Percentiles rank a stretch among this genome's conserved stretches.
Evolutionary conservation across 2,329 filamentous ascomycete species (phyloP).

Genomic region (Aspergillus sergii): DNA sequence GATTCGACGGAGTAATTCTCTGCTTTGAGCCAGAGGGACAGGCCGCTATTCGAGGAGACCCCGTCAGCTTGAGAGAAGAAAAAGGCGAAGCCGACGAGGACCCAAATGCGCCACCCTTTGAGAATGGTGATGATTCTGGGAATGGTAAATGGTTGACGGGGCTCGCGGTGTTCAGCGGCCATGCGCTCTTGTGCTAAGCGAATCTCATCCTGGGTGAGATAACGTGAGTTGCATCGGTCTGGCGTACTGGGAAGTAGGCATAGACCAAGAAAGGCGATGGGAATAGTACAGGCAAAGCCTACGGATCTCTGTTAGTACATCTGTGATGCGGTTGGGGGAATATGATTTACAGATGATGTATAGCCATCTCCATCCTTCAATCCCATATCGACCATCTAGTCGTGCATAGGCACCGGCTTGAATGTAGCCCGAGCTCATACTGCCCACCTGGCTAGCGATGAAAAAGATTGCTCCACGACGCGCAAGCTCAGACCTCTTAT

Average conservation of each 20-base stretch:
- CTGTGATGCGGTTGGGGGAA: neutral
- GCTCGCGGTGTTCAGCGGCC: conserved; percentile 23
- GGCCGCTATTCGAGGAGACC: conserved; percentile 24
- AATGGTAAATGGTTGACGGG: conserved; percentile 22
- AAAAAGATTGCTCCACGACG: conserved; percentile 28
- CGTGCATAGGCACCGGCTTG: conserved; percentile 25
- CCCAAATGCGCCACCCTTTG: conserved; percentile 10
- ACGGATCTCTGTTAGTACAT: neutral
- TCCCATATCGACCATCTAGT: neutral
- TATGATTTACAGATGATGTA: conserved; percentile 2
- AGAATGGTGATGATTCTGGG: conserved; percentile 16
- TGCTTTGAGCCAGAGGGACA: conserved; percentile 24
- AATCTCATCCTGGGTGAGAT: conserved; percentile 16
- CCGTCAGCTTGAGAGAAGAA: conserved; percentile 28
- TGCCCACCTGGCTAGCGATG: conserved; percentile 26
- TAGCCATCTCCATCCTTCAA: conserved; percentile 6
- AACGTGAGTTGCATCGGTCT: conserved; percentile 21
- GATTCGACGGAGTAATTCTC: conserved; percentile 21
- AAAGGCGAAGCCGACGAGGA: conserved; percentile 14
- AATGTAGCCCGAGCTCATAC: conserved; percentile 27
- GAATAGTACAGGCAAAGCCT: conserved; percentile 20
- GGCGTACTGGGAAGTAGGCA: conserved; percentile 25
- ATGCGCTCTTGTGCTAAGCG: conserved; percentile 24
- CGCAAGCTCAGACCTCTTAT: conserved; percentile 25
- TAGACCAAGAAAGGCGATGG: conserved; percentile 24